A percentile compares a stretch with the other conserved stretches of the same genome.
phyloP scores from a whole-genome alignment of 306 rosid genomes.

The Astragalus membranaceus region DNA sequence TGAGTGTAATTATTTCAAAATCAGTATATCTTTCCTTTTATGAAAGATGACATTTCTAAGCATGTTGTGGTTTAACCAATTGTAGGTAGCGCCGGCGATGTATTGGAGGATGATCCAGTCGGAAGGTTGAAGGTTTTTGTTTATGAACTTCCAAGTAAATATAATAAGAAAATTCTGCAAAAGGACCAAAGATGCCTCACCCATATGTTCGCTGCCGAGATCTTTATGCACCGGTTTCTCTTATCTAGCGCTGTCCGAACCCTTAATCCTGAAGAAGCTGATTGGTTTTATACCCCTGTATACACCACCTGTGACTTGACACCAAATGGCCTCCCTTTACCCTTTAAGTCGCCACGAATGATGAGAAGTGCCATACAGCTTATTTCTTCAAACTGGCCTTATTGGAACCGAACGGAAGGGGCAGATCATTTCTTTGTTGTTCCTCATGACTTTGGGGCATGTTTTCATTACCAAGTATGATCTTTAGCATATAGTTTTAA shows the following conservation, averaged over 20 bases:
- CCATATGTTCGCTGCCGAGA: conserved; percentile 99
- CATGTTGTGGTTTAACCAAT: conserved; percentile 16
- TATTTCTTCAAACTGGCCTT: conserved; percentile 96
- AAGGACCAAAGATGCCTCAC: conserved; percentile 88
- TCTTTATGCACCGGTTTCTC: conserved; percentile 91
- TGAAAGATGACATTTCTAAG: not conserved
- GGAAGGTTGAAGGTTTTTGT: conserved; percentile 98
- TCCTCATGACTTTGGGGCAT: conserved; percentile 98
- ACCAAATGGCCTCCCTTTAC: conserved; percentile 95
- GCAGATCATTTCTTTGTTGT: conserved; percentile 92
- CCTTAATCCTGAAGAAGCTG: conserved; percentile 96
- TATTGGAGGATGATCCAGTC: conserved; percentile 92
- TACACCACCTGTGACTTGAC: conserved; percentile 94
- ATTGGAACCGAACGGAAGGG: conserved; percentile 90
- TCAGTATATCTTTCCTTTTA: not conserved
- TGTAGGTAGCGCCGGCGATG: conserved; percentile 97
- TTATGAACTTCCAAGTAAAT: conserved; percentile 96
- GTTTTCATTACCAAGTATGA: conserved; percentile 90
- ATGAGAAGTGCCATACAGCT: conserved; percentile 97
- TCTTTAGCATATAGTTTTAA: not conserved
- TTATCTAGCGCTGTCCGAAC: conserved; percentile 89
- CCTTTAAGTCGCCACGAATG: conserved; percentile 94
- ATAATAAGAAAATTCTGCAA: conserved; percentile 90
- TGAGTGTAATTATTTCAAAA: not conserved
- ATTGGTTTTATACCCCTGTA: conserved; percentile 97